Conservation (phyloP, 495 filamentous ascomycete genomes). For the Neurospora sp. region DNA sequence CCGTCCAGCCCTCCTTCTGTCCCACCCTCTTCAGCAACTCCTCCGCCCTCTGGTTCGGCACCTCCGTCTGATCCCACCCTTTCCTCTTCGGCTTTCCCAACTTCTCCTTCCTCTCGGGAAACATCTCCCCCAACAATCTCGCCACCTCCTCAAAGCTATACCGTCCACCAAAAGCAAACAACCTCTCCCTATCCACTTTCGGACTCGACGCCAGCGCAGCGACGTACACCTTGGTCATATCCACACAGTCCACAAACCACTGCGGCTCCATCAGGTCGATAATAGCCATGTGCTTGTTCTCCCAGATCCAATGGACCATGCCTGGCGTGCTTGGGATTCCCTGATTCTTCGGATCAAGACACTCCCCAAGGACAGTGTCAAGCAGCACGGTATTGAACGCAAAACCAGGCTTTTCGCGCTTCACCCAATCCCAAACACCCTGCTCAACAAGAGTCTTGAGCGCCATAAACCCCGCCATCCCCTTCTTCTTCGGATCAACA, state of each 20-base stretch:
- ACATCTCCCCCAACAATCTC: slow-evolving; percentile 21
- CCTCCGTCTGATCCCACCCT: slow-evolving; percentile 24
- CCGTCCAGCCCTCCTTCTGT: slow-evolving; percentile 21
- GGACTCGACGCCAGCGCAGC: slow-evolving; percentile 19
- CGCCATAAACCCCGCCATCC: slow-evolving; percentile 27
- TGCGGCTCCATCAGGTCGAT: slow-evolving; percentile 22
- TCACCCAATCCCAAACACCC: slow-evolving; percentile 28
- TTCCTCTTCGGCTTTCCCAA: slow-evolving; percentile 14
- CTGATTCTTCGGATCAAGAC: slow-evolving; percentile 20
- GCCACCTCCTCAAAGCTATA: slow-evolving; percentile 23
- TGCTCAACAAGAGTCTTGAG: slow-evolving; percentile 24
- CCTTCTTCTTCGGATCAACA: slow-evolving; percentile 8
- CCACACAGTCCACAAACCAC: slow-evolving; percentile 23
- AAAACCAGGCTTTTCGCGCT: slow-evolving; percentile 16
- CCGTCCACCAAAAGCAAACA: slow-evolving; percentile 22
- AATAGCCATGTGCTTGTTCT: slow-evolving; percentile 13
- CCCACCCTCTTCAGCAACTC: slow-evolving; percentile 24
- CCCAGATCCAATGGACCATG: slow-evolving; percentile 23
- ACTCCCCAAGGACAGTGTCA: slow-evolving; percentile 23
- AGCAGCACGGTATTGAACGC: slow-evolving; percentile 24
- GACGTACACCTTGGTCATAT: slow-evolving; percentile 21
- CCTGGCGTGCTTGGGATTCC: slow-evolving; percentile 22
- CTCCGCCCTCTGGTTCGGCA: slow-evolving; percentile 20
- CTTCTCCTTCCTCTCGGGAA: slow-evolving; percentile 12
- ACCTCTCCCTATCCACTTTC: slow-evolving; percentile 19